Evolutionary conservation across 2,329 filamentous ascomycete genomes (phyloP).

Genomic region (Aspergillus hiratsukae): DNA sequence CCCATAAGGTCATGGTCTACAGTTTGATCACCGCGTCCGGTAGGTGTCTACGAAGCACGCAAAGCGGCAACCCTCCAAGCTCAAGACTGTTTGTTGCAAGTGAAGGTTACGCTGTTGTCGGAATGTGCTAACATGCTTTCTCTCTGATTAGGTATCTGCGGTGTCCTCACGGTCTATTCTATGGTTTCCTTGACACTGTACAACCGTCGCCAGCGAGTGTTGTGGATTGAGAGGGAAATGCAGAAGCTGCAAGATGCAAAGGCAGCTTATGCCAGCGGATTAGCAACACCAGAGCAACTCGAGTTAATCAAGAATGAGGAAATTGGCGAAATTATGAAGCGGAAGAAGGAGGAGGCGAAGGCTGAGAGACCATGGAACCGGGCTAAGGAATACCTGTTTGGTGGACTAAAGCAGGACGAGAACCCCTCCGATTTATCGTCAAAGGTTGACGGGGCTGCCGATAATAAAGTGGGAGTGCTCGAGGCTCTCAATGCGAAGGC

Average conservation of each 20-base stretch:
- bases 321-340: constrained; percentile 39
- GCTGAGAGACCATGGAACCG: constrained; percentile 36
- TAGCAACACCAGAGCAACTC: constrained; percentile 38
- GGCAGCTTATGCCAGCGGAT: constrained; percentile 37
- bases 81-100: background rate
- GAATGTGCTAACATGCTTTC: constrained; percentile 4
- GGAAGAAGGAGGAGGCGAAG: constrained; percentile 37
- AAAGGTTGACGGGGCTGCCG: constrained; percentile 7
- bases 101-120: background rate
- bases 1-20: constrained; percentile 57
- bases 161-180: constrained; percentile 59
- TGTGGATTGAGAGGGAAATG: constrained; percentile 54
- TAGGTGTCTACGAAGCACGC: constrained; percentile 32
- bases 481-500: constrained; percentile 36
- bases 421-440: constrained; percentile 6
- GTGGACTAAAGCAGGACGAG: constrained; percentile 37
- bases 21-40: constrained; percentile 59
- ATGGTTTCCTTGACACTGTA: constrained; percentile 63
- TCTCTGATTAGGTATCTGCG: constrained; percentile 50
- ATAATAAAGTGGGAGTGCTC: constrained; percentile 25
- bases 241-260: constrained; percentile 40
- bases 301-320: constrained; percentile 43
- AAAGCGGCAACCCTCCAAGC: background rate
- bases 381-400: constrained; percentile 35
- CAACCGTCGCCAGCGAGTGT: constrained; percentile 60